phyloP scores from a whole-genome alignment of 1,284 basidiomycete species.

The Cryptococcus floricola region DNA sequence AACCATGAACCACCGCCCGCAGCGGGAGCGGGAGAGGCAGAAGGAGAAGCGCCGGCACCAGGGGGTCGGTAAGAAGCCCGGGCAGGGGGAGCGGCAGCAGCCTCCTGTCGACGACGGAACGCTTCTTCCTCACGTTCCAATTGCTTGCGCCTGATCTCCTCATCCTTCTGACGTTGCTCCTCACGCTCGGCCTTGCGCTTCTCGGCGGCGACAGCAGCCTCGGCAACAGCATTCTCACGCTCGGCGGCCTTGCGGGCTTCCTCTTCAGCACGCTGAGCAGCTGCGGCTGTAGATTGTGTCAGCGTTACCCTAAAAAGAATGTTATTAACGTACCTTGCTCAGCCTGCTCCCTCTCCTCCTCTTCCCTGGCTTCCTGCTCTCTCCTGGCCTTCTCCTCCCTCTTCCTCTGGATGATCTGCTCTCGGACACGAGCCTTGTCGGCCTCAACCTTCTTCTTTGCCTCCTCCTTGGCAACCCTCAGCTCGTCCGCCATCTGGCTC shows the following conservation, averaged over 20 bases:
- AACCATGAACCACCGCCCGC: neutral
- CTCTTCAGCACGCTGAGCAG: slow-evolving; percentile 43
- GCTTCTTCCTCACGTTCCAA: slow-evolving; percentile 78
- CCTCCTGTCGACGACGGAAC: slow-evolving; percentile 52
- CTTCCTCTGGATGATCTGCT: slow-evolving; percentile 52
- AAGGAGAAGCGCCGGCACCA: neutral
- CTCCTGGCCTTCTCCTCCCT: slow-evolving; percentile 59
- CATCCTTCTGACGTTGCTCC: slow-evolving; percentile 60
- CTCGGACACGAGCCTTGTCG: slow-evolving; percentile 74
- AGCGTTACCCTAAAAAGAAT: slow-evolving; percentile 20
- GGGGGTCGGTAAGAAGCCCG: neutral
- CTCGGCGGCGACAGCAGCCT: slow-evolving; percentile 30
- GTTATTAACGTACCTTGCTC: slow-evolving; percentile 28
- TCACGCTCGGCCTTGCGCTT: slow-evolving; percentile 54
- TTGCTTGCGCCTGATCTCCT: slow-evolving; percentile 61
- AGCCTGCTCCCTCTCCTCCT: slow-evolving; percentile 57
- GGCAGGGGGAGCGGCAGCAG: neutral
- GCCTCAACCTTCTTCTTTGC: slow-evolving; percentile 72
- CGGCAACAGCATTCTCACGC: slow-evolving; percentile 55
- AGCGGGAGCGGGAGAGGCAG: neutral
- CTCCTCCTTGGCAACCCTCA: slow-evolving; percentile 59
- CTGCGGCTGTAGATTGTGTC: slow-evolving; percentile 51
- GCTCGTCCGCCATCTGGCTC: slow-evolving; percentile 66
- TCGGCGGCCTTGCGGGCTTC: slow-evolving; percentile 36
- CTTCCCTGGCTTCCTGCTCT: slow-evolving; percentile 52